Evolutionary conservation across 139 green algal genomes (phyloP).

Genomic region (Chlorella vulgaris): DNA sequence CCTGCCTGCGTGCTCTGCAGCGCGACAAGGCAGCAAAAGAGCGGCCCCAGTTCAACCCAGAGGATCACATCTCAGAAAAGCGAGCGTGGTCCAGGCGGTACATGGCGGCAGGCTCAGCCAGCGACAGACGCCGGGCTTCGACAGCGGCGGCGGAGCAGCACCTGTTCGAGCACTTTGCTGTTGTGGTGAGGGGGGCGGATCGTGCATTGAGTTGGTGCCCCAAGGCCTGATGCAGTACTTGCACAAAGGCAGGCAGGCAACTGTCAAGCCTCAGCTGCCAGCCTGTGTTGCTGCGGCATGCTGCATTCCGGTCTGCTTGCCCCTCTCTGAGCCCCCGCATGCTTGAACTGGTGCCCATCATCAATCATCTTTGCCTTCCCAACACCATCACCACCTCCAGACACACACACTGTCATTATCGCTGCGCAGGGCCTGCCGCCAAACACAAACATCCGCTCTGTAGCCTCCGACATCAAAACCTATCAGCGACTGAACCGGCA

Average conservation of each 20-base stretch:
- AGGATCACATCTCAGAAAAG: constrained; percentile 44
- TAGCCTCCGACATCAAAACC: constrained; percentile 34
- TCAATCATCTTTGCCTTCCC: background rate
- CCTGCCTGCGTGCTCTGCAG: constrained; percentile 3
- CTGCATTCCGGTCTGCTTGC: too few species aligned
- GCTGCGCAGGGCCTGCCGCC: constrained; percentile 66
- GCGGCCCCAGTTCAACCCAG: constrained; percentile 35
- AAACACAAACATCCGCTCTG: constrained; percentile 59
- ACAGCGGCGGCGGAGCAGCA: constrained; percentile 30
- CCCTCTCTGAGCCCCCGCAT: too few species aligned
- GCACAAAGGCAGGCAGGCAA: background rate
- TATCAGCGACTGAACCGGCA: constrained; percentile 16
- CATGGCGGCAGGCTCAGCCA: background rate
- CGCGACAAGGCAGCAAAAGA: background rate
- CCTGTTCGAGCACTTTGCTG: constrained; percentile 75
- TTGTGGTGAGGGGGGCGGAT: constrained; percentile 72
- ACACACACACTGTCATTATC: too few species aligned
- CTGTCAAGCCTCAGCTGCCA: too few species aligned
- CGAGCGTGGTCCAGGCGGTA: constrained; percentile 20
- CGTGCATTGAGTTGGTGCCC: too few species aligned
- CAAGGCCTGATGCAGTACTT: too few species aligned
- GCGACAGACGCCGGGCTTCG: background rate
- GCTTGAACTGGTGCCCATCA: background rate
- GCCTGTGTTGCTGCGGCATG: too few species aligned
- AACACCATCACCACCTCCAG: too few species aligned